Conservation (phyloP, 352 stramenopile genomes). For the Globisporangium polare region DNA sequence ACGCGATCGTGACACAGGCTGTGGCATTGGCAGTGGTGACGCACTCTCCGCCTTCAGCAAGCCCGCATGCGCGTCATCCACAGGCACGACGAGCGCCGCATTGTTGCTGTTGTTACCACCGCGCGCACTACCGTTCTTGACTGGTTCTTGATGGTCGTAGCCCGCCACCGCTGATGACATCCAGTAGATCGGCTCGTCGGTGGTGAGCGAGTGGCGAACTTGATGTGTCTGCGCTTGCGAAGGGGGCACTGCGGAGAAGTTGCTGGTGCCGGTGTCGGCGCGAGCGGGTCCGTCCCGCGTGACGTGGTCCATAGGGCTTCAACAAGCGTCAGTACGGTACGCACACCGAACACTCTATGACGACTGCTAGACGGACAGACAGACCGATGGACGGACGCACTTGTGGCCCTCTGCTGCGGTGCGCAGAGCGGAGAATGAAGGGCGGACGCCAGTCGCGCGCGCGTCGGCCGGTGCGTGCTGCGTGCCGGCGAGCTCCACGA, state of each 20-base stretch:
- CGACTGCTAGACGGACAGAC: neutral
- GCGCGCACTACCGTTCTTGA: no score
- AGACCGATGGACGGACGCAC: neutral
- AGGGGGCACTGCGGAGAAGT: neutral
- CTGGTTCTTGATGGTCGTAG: neutral
- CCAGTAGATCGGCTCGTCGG: neutral
- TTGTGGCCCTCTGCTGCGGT: neutral
- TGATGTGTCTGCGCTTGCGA: neutral
- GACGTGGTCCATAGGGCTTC: neutral
- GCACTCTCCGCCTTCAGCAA: neutral
- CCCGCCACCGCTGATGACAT: neutral
- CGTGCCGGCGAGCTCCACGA: no score
- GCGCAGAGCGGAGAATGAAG: neutral
- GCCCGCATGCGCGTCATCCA: neutral
- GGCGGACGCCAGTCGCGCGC: slow-evolving; percentile 14
- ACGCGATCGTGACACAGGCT: no score
- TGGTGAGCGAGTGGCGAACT: neutral
- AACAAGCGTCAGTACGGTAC: neutral
- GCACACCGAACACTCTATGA: neutral
- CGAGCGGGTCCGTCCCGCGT: neutral
- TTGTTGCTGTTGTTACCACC: neutral
- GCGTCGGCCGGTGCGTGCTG: slow-evolving; percentile 12
- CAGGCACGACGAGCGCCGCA: neutral
- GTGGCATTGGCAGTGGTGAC: no score
- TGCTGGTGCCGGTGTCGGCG: no score